phyloP scores from a whole-genome alignment of 257 asterid species.

The Scutellaria galericulata region DNA sequence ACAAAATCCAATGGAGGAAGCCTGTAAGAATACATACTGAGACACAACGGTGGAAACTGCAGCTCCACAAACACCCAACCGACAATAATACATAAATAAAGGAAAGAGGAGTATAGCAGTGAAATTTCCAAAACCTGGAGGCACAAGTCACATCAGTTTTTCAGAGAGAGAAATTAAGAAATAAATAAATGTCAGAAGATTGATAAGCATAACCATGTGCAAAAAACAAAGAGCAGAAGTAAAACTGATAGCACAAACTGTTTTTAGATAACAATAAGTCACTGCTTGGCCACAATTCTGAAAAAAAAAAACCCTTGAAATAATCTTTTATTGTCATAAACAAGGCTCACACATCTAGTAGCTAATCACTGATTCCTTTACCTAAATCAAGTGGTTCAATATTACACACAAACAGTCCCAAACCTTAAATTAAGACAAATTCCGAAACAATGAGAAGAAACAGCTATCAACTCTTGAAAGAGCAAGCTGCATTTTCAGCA shows the following conservation, averaged over 20 bases:
- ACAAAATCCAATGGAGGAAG: constrained; percentile 24
- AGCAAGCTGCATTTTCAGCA: not conserved
- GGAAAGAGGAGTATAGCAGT: constrained; percentile 81
- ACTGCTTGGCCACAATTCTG: not conserved
- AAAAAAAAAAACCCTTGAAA: not conserved
- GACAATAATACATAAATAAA: constrained; percentile 61
- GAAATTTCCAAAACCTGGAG: constrained; percentile 88
- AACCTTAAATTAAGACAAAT: not conserved
- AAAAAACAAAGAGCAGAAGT: constrained; percentile 17
- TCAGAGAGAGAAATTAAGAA: not conserved
- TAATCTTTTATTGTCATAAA: not conserved
- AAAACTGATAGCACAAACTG: not conserved
- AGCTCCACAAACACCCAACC: constrained; percentile 92
- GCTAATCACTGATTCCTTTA: not conserved
- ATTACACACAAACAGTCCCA: not conserved
- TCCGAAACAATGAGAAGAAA: not conserved
- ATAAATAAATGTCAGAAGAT: not conserved
- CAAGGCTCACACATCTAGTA: not conserved
- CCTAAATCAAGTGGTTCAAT: constrained; percentile 13
- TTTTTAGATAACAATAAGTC: no score
- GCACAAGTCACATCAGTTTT: constrained; percentile 26
- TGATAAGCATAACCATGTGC: constrained; percentile 10
- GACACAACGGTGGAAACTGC: constrained; percentile 90
- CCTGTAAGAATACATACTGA: constrained; percentile 63
- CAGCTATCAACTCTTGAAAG: not conserved